Conservation (phyloP, 148 eudicot species). For the Suaeda aralocaspica region DNA sequence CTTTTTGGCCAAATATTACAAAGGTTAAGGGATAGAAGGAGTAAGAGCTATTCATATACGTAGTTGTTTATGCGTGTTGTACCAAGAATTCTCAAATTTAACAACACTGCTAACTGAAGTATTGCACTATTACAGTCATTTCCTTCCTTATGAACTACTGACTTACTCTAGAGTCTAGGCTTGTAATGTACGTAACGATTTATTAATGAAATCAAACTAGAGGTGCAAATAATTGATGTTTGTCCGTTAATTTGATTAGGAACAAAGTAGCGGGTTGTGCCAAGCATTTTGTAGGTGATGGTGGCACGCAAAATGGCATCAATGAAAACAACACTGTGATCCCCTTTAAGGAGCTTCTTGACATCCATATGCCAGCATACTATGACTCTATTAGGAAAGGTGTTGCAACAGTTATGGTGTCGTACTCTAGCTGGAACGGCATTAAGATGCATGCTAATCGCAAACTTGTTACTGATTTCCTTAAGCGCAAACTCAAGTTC, state of each 20-base stretch:
- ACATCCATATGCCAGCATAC: slow-evolving; percentile 80
- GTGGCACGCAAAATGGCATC: slow-evolving; percentile 66
- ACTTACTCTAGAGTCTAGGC: no score
- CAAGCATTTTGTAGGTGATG: slow-evolving; percentile 78
- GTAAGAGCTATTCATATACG: no score
- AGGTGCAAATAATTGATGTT: background rate
- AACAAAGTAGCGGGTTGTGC: slow-evolving; percentile 64
- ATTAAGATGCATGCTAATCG: slow-evolving; percentile 55
- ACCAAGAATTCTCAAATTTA: no score
- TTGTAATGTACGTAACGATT: no score
- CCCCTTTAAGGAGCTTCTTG: slow-evolving; percentile 3
- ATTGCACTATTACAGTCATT: no score
- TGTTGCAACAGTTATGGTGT: slow-evolving; percentile 65
- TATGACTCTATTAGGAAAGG: slow-evolving; percentile 48
- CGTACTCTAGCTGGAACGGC: slow-evolving; percentile 63
- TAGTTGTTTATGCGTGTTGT: no score
- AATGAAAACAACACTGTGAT: slow-evolving; percentile 59
- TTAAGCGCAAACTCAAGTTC: slow-evolving; percentile 47
- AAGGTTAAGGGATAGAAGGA: no score
- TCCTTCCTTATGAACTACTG: no score
- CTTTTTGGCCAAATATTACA: no score
- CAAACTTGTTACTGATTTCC: slow-evolving; percentile 42
- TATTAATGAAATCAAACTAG: background rate
- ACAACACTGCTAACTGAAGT: no score
- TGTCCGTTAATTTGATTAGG: slow-evolving; percentile 27